Evolutionary conservation across 2,329 filamentous ascomycete species (phyloP).

Genomic region (Clonostachys solani): DNA sequence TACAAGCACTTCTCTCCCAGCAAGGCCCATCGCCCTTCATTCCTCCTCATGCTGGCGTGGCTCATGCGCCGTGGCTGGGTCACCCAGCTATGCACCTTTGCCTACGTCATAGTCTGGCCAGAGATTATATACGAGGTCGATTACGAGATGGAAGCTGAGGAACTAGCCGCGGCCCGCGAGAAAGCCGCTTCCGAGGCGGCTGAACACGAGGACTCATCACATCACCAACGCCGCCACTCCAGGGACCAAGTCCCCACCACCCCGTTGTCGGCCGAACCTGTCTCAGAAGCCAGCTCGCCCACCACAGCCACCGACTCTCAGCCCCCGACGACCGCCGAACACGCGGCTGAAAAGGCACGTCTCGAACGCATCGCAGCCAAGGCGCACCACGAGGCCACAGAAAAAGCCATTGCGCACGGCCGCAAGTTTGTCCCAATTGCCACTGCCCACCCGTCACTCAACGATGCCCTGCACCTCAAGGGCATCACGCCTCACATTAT

Average conservation of each 20-base stretch:
- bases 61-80: conserved; percentile 91
- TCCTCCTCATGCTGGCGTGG: conserved; percentile 91
- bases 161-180: conserved; percentile 36
- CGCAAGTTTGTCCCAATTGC: conserved; percentile 41
- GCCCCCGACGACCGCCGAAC: conserved; percentile 41
- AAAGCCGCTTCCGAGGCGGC: conserved; percentile 4
- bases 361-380: conserved; percentile 54
- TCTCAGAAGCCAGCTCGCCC: background rate
- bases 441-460: conserved; percentile 52
- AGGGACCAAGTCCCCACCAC: no score
- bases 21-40: conserved; percentile 80
- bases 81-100: conserved; percentile 86
- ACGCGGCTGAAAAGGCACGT: conserved; percentile 57
- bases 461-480: conserved; percentile 52
- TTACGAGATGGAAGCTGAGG: conserved; percentile 63
- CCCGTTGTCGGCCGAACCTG: no score
- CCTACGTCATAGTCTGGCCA: conserved; percentile 79
- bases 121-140: conserved; percentile 81
- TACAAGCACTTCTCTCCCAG: conserved; percentile 84
- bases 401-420: conserved; percentile 51
- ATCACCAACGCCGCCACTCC: no score
- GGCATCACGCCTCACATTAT: conserved; percentile 63
- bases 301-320: conserved; percentile 1
- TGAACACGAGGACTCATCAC: background rate
- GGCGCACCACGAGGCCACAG: conserved; percentile 48